phyloP scores from a whole-genome alignment of 2,329 filamentous ascomycete species.

The Tolypocladium endophyticum region DNA sequence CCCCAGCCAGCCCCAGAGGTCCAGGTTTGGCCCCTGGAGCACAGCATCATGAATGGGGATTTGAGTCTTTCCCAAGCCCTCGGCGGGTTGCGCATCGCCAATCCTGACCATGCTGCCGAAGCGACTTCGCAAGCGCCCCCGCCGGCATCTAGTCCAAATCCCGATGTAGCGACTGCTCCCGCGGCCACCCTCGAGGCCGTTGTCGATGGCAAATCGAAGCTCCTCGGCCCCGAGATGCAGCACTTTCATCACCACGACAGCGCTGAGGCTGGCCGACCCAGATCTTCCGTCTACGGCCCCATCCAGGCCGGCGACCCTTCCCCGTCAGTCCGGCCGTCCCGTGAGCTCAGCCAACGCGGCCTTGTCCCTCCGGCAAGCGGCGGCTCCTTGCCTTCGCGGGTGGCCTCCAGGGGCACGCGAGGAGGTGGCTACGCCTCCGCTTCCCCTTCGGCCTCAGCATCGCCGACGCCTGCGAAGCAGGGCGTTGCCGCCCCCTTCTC shows the following conservation, averaged over 20 bases:
- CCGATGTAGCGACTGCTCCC: constrained; percentile 1
- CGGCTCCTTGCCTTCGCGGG: constrained; percentile 60
- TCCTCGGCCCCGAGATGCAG: constrained; percentile 1
- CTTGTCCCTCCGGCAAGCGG: constrained; percentile 13
- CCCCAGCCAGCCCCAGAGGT: constrained; percentile 11
- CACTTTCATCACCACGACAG: background rate
- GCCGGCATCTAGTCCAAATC: constrained; percentile 1
- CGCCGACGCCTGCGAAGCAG: constrained; percentile 9
- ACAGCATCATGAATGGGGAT: constrained; percentile 71
- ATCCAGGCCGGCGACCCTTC: constrained; percentile 2
- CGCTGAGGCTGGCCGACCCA: constrained; percentile 9
- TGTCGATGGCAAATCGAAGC: constrained; percentile 7
- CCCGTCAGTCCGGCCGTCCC: constrained; percentile 31
- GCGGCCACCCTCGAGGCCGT: constrained; percentile 1
- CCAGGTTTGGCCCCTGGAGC: constrained; percentile 12
- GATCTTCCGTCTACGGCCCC: constrained; percentile 36
- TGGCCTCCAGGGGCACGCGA: constrained; percentile 64
- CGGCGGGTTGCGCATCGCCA: constrained; percentile 91
- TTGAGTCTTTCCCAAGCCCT: constrained; percentile 85
- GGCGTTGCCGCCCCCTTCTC: constrained; percentile 14
- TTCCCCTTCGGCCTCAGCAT: constrained; percentile 13
- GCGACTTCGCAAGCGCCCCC: background rate
- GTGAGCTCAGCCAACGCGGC: constrained; percentile 45
- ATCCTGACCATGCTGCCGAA: constrained; percentile 66
- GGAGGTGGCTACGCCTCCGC: constrained; percentile 51